Evolutionary conservation across 1,284 basidiomycete species (phyloP), one percentile per base, ranked within the genome.

Genomic region (Trametes pubescens): DNA sequence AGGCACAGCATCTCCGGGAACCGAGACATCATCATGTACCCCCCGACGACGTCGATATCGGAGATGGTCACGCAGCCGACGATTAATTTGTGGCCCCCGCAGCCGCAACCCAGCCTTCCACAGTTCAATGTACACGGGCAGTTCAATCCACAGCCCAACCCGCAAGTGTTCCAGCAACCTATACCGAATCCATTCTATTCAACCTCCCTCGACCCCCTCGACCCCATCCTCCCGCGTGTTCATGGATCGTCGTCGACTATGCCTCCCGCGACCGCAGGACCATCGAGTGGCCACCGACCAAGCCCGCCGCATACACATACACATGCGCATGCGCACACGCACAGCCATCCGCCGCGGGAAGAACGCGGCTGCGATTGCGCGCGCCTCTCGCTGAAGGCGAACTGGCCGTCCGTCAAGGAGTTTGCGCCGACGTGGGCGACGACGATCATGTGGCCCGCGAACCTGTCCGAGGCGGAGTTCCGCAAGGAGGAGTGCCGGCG

Each of bases 401-500:
- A 79, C 53, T 87, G 85, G 81, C 76, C 81, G 4, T 77, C 76
- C 14, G 78, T 84, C 5, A 72, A 76, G 16, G 82, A 86, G 44
- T 77, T 85, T 69, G 84, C 85, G 1, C 90, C 88, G 2, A 71
- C 88, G 59, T 91, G 89, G 90, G 67, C 81, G 24, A 76, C 79
- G 52, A 85, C 89, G 3, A 84, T 89, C 1, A 86, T 83, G 29
- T 92, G 89, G 89, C 80, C 84, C 59, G 72, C 78, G 21, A 87
- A 76, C 22, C 87, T 85, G 84, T 77, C 81, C 26, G 84, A 86
- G 47, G 81, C 76, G 1, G 89, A 92, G 65, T 83, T 91, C 62
- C 77, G 81, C 55, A 87, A 85, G 72, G 91, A 92, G 72, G 87
- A 87, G 59, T 86, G 85, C 67, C 82, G 91, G 24, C 78, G 90